Percentiles rank a stretch among this genome's conserved stretches.
Conservation (phyloP, 768 basidiomycete genomes). For the Boletus subparvulus region DNA sequence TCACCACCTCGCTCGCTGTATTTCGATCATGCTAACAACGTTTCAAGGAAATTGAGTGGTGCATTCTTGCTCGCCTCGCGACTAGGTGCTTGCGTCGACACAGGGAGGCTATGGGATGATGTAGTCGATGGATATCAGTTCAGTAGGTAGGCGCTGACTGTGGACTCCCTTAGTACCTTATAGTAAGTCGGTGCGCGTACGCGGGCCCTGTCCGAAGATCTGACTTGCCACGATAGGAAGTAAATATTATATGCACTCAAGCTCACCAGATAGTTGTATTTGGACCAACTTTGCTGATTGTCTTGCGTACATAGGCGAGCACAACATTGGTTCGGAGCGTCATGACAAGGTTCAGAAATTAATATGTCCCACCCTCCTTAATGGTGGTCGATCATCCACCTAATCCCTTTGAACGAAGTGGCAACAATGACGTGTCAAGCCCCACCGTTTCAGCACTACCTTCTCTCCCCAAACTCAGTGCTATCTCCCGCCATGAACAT, state of each 20-base stretch:
- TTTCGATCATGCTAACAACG: not conserved
- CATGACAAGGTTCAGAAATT: not conserved
- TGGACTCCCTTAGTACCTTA: not conserved
- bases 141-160: not conserved
- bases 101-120: conserved; percentile 72
- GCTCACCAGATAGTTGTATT: not conserved
- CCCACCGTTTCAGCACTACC: not conserved
- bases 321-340: not conserved
- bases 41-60: conserved; percentile 70
- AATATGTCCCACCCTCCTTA: not conserved
- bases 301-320: not conserved
- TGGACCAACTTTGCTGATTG: no score
- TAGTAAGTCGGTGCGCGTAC: not conserved
- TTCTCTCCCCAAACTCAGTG: conserved; percentile 16
- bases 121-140: conserved; percentile 41
- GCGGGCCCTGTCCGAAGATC: not conserved
- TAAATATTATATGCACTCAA: not conserved
- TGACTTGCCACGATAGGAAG: not conserved
- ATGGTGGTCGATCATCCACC: not conserved
- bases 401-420: not conserved
- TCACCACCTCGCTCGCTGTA: not conserved
- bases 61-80: conserved; percentile 77
- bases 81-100: conserved; percentile 71
- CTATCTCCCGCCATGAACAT: conserved; percentile 18
- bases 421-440: not conserved